These are phyloP conservation scores for Astrephomene gubernaculifera DNA, from an alignment of 139 green algal species.

Conservation along the genomic window DNA sequence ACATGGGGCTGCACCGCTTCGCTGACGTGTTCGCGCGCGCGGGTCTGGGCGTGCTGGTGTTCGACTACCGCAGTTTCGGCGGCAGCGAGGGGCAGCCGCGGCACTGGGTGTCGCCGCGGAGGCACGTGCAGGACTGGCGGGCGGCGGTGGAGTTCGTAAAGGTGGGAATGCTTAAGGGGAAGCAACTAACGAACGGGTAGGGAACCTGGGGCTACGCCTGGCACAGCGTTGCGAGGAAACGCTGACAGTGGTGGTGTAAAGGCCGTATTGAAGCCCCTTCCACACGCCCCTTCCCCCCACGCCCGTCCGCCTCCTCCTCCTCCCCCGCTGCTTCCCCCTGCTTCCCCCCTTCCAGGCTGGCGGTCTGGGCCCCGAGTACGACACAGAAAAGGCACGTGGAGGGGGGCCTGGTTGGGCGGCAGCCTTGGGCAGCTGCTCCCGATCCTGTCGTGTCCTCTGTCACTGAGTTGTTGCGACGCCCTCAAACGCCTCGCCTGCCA, in stretches of 20 bases:
- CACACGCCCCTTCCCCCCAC: too few relatives aligned
- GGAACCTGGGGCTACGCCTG: not conserved
- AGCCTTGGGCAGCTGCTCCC: too few relatives aligned
- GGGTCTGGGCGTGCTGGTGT: constrained; percentile 59
- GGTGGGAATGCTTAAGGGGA: constrained; percentile 11
- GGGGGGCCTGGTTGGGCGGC: too few relatives aligned
- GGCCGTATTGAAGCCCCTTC: too few relatives aligned
- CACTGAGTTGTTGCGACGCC: too few relatives aligned
- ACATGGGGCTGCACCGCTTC: constrained; percentile 63
- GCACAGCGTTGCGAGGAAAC: not conserved
- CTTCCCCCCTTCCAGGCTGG: not conserved
- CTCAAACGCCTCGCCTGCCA: too few relatives aligned
- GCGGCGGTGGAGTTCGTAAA: constrained; percentile 47
- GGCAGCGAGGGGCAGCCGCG: constrained; percentile 64
- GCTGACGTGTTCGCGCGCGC: constrained; percentile 49
- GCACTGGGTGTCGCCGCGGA: constrained; percentile 58
- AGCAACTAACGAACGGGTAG: not conserved
- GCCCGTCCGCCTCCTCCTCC: not conserved
- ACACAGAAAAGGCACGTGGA: constrained; percentile 9
- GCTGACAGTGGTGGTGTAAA: not conserved
- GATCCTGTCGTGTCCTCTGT: too few relatives aligned
- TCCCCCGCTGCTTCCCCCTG: not conserved
- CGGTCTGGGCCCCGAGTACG: constrained; percentile 8
- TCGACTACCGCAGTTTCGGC: constrained; percentile 73
- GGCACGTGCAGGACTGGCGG: constrained; percentile 64